These are phyloP conservation scores for Hymenoscyphus fraxineus DNA, from an alignment of 2,329 filamentous ascomycete genomes.

Conservation along the genomic window DNA sequence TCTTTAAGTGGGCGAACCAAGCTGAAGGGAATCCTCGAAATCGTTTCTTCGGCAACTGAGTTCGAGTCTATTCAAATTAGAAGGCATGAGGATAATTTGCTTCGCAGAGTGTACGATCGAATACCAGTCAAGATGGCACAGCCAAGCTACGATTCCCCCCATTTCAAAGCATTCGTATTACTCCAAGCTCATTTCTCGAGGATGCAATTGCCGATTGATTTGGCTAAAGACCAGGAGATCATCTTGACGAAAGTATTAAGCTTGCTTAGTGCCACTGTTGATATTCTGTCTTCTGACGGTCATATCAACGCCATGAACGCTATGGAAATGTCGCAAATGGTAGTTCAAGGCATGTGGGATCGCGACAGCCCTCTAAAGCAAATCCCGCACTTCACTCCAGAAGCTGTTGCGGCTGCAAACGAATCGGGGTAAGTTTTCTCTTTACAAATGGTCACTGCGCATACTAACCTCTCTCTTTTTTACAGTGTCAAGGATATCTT, in stretches of 20 bases:
- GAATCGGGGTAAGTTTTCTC: conserved; percentile 62
- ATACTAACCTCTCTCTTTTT: conserved; percentile 33
- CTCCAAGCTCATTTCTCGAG: conserved; percentile 96
- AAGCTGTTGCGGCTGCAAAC: conserved; percentile 78
- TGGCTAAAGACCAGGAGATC: conserved; percentile 91
- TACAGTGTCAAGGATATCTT: conserved; percentile 84
- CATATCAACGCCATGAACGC: conserved; percentile 96
- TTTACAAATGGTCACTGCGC: background rate
- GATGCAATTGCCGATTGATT: conserved; percentile 92
- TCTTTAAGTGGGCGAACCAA: conserved; percentile 87
- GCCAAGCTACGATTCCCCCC: conserved; percentile 81
- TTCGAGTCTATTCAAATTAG: conserved; percentile 94
- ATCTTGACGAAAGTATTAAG: conserved; percentile 81
- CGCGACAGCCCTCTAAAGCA: conserved; percentile 95
- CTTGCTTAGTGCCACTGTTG: conserved; percentile 85
- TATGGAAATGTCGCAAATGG: conserved; percentile 99
- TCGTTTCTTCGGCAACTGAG: conserved; percentile 93
- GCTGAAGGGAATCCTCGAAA: conserved; percentile 94
- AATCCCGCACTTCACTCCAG: conserved; percentile 87
- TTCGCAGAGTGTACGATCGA: conserved; percentile 90
- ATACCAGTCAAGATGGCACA: conserved; percentile 94
- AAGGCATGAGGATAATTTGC: conserved; percentile 81
- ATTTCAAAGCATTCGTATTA: conserved; percentile 98
- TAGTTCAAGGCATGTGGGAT: conserved; percentile 98
- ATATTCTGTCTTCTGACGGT: conserved; percentile 92